Percentiles rank a stretch among this genome's conserved stretches.
phyloP scores from a whole-genome alignment of 2,329 filamentous ascomycete genomes.

The Monosporascus cannonballus region DNA sequence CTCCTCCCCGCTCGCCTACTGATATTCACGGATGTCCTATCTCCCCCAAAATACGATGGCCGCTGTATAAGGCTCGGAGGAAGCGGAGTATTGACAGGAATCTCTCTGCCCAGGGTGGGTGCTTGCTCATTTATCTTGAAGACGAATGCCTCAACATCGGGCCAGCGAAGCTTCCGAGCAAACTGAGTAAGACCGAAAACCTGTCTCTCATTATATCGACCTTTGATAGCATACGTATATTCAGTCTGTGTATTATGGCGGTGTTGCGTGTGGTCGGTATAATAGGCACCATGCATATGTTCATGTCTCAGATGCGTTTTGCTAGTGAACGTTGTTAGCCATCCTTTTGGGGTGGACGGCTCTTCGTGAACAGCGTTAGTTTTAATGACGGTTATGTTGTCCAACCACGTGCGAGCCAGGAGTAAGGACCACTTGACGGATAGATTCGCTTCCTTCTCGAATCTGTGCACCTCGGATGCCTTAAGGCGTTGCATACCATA shows the following conservation, averaged over 20 bases:
- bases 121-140: conserved; percentile 43
- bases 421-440: conserved; percentile 64
- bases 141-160: conserved; percentile 48
- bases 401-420: conserved; percentile 60
- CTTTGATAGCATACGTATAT: conserved; percentile 44
- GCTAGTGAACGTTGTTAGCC: conserved; percentile 53
- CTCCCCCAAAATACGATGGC: conserved; percentile 41
- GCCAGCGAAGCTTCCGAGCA: conserved; percentile 57
- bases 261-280: conserved; percentile 30
- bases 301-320: conserved; percentile 41
- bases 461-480: conserved; percentile 52
- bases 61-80: conserved; percentile 30
- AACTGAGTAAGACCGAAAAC: conserved; percentile 58
- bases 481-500: conserved; percentile 44
- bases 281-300: conserved; percentile 27
- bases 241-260: conserved; percentile 26
- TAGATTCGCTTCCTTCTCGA: conserved; percentile 54
- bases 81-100: conserved; percentile 34
- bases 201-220: conserved; percentile 52
- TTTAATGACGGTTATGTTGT: conserved; percentile 56
- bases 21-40: conserved; percentile 19
- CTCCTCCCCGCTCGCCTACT: conserved; percentile 35
- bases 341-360: conserved; percentile 32
- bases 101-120: conserved; percentile 34
- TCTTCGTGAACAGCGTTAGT: conserved; percentile 30